Evolutionary conservation across 1,139 yeast species (phyloP).

Genomic region (Kodamaea sp.): DNA sequence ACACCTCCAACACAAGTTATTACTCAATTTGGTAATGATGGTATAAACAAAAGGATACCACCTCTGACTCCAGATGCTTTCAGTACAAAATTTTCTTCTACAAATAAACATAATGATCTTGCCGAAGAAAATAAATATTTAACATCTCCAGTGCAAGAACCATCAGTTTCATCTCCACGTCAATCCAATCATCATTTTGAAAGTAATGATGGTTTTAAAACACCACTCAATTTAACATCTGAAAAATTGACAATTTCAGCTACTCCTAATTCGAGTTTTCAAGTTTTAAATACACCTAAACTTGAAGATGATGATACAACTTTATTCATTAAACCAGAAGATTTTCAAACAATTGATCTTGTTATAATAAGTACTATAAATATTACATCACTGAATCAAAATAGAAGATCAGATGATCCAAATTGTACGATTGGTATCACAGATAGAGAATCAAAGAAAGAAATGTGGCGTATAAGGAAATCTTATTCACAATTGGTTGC

Average conservation of each 20-base stretch:
- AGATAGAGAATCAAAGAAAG: conserved; percentile 57
- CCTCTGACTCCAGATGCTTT: conserved; percentile 12
- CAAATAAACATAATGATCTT: conserved; percentile 3
- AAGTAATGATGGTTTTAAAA: conserved; percentile 10
- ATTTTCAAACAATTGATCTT: conserved; percentile 58
- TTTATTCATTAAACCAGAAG: conserved; percentile 63
- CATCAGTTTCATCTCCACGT: neutral
- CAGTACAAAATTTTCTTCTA: conserved; percentile 3
- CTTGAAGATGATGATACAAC: conserved; percentile 27
- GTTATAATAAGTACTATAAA: conserved; percentile 57
- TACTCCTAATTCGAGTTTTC: conserved; percentile 19
- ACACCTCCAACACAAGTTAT: conserved; percentile 16
- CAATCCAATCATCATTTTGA: conserved; percentile 4
- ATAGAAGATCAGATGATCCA: conserved; percentile 50
- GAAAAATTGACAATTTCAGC: conserved; percentile 3
- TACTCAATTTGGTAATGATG: conserved; percentile 12
- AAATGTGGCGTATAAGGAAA: conserved; percentile 71
- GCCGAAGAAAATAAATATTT: conserved; percentile 1
- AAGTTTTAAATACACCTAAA: conserved; percentile 24
- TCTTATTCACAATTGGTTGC: conserved; percentile 50
- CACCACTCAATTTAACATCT: conserved; percentile 11
- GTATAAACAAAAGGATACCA: conserved; percentile 3
- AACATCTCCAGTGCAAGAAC: neutral
- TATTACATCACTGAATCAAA: conserved; percentile 28
- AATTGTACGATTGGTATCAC: conserved; percentile 56